Evolutionary conservation across 768 basidiomycete genomes (phyloP).

Genomic region (Multifurca ochricompacta): DNA sequence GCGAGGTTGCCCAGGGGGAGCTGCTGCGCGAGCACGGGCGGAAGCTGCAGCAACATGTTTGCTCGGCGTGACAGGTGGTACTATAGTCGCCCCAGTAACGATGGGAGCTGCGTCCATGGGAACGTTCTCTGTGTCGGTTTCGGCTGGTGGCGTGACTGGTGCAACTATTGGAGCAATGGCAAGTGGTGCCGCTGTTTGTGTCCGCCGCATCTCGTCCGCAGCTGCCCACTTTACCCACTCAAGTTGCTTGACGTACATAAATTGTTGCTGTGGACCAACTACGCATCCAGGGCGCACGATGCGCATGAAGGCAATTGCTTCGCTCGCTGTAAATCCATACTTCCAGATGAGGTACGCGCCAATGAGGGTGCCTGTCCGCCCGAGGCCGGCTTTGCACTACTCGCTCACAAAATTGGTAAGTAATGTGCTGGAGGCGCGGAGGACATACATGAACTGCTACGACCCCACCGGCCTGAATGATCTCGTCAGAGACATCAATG

Average conservation of each 20-base stretch:
- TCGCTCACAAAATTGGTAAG: constrained; percentile 15
- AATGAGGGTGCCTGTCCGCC: constrained; percentile 92
- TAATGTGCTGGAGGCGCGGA: background rate
- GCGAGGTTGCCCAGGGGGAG: constrained; percentile 75
- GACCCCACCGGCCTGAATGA: constrained; percentile 70
- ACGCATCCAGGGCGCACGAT: constrained; percentile 92
- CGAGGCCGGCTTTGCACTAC: constrained; percentile 94
- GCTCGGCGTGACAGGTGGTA: constrained; percentile 77
- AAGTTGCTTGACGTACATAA: constrained; percentile 89
- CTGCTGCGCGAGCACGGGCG: constrained; percentile 62
- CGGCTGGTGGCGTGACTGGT: constrained; percentile 75
- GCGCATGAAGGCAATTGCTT: constrained; percentile 98
- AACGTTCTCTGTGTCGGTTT: constrained; percentile 52
- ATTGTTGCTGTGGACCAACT: constrained; percentile 90
- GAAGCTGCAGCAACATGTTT: constrained; percentile 64
- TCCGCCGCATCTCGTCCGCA: constrained; percentile 63
- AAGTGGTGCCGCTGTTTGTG: constrained; percentile 33
- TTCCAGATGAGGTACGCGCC: constrained; percentile 99
- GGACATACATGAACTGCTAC: constrained; percentile 79
- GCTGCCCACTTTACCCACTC: constrained; percentile 95
- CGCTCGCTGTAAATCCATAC: constrained; percentile 91
- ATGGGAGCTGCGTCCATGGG: constrained; percentile 21
- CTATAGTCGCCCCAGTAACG: constrained; percentile 21
- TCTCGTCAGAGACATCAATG: constrained; percentile 73
- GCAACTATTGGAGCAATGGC: constrained; percentile 46